A percentile compares a stretch with the other conserved stretches of the same genome.
Conservation (phyloP, 176 grass and related monocot genomes). For the Avena eriantha region DNA sequence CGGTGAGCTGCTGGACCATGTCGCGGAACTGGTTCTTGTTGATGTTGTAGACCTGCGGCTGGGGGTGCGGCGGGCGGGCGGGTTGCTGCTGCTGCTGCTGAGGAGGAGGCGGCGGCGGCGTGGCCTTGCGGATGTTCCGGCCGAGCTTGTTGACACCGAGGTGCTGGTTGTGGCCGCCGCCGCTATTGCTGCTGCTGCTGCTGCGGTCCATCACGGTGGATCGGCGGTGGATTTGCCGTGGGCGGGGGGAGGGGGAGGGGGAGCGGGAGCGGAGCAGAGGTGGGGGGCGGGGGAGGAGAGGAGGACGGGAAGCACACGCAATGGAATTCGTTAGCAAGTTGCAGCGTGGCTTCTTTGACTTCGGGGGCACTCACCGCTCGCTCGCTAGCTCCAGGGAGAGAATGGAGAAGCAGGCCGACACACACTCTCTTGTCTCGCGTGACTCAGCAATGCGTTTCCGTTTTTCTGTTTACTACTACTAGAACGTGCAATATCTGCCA, state of each 20-base stretch:
- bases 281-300: not conserved
- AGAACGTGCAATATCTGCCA: not conserved
- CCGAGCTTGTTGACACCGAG: slow-evolving; percentile 88
- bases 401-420: not conserved
- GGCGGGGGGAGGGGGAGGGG: not conserved
- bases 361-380: not conserved
- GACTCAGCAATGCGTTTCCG: not conserved
- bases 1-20: slow-evolving; percentile 97
- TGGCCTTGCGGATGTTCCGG: slow-evolving; percentile 85
- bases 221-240: not conserved
- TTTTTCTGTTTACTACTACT: not conserved
- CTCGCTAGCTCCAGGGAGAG: too few relatives aligned
- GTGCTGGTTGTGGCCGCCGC: slow-evolving; percentile 55
- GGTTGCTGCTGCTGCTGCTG: slow-evolving; percentile 28
- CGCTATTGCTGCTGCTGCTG: slow-evolving; percentile 29
- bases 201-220: slow-evolving; percentile 71
- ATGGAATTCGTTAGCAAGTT: slow-evolving; percentile 41
- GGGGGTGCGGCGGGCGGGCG: slow-evolving; percentile 64
- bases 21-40: slow-evolving; percentile 97
- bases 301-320: slow-evolving; percentile 41
- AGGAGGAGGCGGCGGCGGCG: slow-evolving; percentile 50
- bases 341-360: slow-evolving; percentile 34
- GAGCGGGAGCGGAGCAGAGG: not conserved
- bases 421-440: slow-evolving; percentile 18
- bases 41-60: slow-evolving; percentile 99